Base-by-base conservation (phyloP, 2,329 filamentous ascomycete genomes). In the Zymoseptoria passerinii region DNA sequence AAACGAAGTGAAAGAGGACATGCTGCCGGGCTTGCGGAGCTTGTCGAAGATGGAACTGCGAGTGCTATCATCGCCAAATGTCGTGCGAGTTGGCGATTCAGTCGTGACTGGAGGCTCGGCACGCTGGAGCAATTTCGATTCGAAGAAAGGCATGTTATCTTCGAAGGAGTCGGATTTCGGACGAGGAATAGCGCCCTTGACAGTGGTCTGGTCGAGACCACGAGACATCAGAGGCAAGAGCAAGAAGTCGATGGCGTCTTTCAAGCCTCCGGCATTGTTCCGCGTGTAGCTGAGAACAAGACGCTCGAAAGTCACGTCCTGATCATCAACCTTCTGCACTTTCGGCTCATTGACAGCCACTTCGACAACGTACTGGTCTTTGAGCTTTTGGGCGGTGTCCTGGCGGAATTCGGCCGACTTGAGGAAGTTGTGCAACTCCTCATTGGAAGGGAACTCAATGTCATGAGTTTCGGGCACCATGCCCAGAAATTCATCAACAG, bases 81-180 rank as follows among this genome's bases (percentile, higher is more conserved):
- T 88, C 54, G 87, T 83, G 67, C 92, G 91, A 55, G 91, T 92
- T 1, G 92, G 92, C 20, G 92, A 96, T 71, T 97, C 92, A 3
- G 89, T 91, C 13, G 84, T 83, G 52, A 79, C 81, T 1, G 89
- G 83, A 4, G 88, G 83, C 40, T 92, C 91, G 3, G 92, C 92
- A 68, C 95, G 91, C 74, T 97, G 94, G 56, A 99, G 83, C 51
- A 99, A 82, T 77, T 96, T 97, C 1, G 92, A 96, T 72, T 96
- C 90, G 70, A 99, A 99, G 77, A 92, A 97, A 58, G 92, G 92
- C 55, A 97, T 81, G 7, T 92, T 95, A 68, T 99, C 92, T 72
- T 99, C 94, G 65, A 99, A 99, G 0, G 94, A 96, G 73, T 99
- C 94, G 0, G 94, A 97, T 78, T 97, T 96, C 63, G 94, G 94